phyloP scores from a whole-genome alignment of 768 basidiomycete genomes.

The Phylloporus scabripes region DNA sequence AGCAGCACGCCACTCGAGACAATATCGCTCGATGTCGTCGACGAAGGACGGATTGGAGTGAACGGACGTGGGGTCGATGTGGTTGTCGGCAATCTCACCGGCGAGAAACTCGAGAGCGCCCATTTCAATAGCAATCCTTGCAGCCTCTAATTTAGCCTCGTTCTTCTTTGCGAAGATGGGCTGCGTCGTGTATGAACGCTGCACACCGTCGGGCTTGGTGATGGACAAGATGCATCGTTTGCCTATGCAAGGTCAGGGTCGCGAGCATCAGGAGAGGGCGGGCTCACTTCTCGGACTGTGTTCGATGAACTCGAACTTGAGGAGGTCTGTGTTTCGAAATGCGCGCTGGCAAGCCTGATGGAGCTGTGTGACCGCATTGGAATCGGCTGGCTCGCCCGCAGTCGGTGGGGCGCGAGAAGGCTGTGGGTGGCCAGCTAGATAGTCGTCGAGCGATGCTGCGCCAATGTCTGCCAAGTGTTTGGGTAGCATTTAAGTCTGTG shows the following conservation, averaged over 20 bases:
- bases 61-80: neutral
- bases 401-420: neutral
- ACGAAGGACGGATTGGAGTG: constrained; percentile 15
- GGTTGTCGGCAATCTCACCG: neutral
- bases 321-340: constrained; percentile 36
- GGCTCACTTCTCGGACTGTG: constrained; percentile 35
- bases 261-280: neutral
- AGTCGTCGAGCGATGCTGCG: constrained; percentile 25
- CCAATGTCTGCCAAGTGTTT: constrained; percentile 24
- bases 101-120: constrained; percentile 50
- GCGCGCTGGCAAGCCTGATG: constrained; percentile 39
- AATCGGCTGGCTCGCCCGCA: constrained; percentile 4
- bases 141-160: constrained; percentile 52
- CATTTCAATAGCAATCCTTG: constrained; percentile 50
- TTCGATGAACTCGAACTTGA: constrained; percentile 47
- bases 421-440: constrained; percentile 9
- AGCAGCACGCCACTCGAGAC: constrained; percentile 48
- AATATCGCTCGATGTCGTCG: constrained; percentile 48
- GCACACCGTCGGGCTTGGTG: constrained; percentile 46
- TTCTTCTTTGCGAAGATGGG: constrained; percentile 38
- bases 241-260: constrained; percentile 30
- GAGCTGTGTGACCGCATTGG: constrained; percentile 31
- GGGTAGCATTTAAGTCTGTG: neutral
- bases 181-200: constrained; percentile 51
- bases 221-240: constrained; percentile 61